Percentiles rank a stretch among this genome's conserved stretches.
Evolutionary conservation across 192 early-diverging fungal species (phyloP).

Genomic region (Mortierella claussenii): DNA sequence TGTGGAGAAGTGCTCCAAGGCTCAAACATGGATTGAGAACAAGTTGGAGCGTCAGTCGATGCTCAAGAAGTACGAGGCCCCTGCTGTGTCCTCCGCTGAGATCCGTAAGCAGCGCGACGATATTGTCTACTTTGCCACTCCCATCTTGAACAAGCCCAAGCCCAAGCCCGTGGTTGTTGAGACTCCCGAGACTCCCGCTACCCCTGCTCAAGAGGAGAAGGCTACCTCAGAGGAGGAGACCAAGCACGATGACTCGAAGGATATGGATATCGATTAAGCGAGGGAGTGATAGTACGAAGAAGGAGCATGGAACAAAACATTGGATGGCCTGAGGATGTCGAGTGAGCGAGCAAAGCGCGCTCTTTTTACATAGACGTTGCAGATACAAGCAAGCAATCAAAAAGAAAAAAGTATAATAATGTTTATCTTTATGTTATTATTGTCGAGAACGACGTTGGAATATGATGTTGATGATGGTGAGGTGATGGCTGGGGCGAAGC

Average conservation of each 20-base stretch:
- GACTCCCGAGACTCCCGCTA: constrained; percentile 51
- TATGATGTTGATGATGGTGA: too few relatives aligned
- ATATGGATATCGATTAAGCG: constrained; percentile 47
- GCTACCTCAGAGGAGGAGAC: constrained; percentile 33
- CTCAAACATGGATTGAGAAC: constrained; percentile 90
- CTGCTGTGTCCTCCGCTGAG: constrained; percentile 73
- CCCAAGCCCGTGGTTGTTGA: constrained; percentile 77
- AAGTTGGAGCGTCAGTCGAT: constrained; percentile 78
- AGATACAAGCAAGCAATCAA: too few relatives aligned
- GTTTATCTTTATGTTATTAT: too few relatives aligned
- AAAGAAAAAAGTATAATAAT: too few relatives aligned
- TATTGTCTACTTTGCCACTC: constrained; percentile 75
- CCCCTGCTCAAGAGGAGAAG: constrained; percentile 20
- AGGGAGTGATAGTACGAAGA: too few relatives aligned
- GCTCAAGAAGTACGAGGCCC: constrained; percentile 79
- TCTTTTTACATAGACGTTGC: too few relatives aligned
- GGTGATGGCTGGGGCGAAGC: too few relatives aligned
- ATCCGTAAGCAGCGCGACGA: constrained; percentile 81
- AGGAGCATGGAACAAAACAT: too few relatives aligned
- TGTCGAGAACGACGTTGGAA: too few relatives aligned
- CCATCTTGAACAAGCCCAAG: constrained; percentile 93
- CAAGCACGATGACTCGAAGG: constrained; percentile 51
- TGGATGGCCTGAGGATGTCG: too few relatives aligned
- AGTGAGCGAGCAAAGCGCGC: too few relatives aligned
- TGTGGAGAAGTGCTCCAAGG: constrained; percentile 76